Evolutionary conservation across 768 basidiomycete species (phyloP).

Genomic region (Gloeopeniophorella convolvens): DNA sequence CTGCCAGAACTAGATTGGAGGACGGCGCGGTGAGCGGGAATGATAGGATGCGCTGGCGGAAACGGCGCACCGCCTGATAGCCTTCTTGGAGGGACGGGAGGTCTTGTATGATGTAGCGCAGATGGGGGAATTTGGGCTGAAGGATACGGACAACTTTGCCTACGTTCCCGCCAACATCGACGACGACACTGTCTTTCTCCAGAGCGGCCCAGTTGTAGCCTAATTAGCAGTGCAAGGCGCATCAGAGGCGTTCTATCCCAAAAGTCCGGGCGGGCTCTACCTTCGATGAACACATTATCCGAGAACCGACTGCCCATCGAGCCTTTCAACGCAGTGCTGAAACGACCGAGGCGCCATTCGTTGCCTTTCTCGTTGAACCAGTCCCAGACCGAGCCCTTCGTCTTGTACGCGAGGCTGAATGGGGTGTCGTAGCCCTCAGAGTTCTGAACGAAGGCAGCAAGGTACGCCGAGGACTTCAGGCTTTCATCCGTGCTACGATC

Average conservation of each 20-base stretch:
- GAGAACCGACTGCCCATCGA: background rate
- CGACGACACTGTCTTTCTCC: background rate
- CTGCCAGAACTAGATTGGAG: background rate
- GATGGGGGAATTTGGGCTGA: background rate
- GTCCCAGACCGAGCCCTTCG: background rate
- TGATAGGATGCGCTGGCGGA: background rate
- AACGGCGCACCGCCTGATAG: background rate
- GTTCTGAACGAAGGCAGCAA: slow-evolving; percentile 15
- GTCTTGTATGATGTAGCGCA: background rate
- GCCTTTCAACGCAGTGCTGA: background rate
- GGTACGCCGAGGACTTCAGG: slow-evolving; percentile 19
- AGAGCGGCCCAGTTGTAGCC: background rate
- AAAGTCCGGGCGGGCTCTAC: background rate
- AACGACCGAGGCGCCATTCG: background rate
- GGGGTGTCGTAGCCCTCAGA: background rate
- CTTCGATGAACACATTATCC: background rate
- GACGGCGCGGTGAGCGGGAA: background rate
- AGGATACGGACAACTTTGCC: background rate
- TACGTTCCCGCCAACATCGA: background rate
- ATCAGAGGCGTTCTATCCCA: no score
- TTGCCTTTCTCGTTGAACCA: background rate
- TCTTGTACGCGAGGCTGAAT: background rate
- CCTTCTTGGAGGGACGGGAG: background rate
- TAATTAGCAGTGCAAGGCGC: no score
- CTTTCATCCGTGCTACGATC: slow-evolving; percentile 17